Evolutionary conservation across 495 filamentous ascomycete genomes (phyloP), one percentile per base, ranked within the genome.

Genomic region (Neurospora sp.): DNA sequence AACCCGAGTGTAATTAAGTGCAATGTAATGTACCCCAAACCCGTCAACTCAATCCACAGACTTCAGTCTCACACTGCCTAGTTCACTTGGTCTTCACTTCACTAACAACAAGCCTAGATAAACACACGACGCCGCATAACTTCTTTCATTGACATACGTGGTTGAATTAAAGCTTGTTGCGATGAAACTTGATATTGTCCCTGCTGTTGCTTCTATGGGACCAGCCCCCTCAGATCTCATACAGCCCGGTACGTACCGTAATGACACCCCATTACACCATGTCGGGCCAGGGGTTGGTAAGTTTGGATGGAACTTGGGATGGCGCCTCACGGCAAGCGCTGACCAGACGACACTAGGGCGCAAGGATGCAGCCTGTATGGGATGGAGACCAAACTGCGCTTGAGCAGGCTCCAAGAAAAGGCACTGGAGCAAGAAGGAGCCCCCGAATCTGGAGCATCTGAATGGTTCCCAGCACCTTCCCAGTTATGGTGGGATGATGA

Each of bases 401-500:
- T 60, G 27, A 66, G 27, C 54, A 66, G 54, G 54, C 54, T 66
- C 54, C 54, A 66, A 62, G 54, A 62, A 62, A 62, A 62, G 54
- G 54, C 27, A 62, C 23, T 62, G 20, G 49, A 49, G 44, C n/a
- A 49, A 49, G n/a, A 46, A 46, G 42, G 42, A 20, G 7, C 44
- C 18, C 18, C 35, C 70, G 23, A 38, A 69, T 69, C 62, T 69
- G 62, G 66, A 46, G 23, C 23, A 35, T 14, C 38, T 44, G 71
- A 72, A 38, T 54, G 31, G 46, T 60, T 27, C 49, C 49, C 49
- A 60, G 49, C 20, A 60, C 49, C 49, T 60, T 60, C 49, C 49
- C 49, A 60, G 49, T 60, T 35, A 66, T 79, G 83, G 82, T 83
- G 76, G 80, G 82, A 85, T 85, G 82, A 85, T 80, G 82, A 84